Base-by-base conservation (phyloP, 345 rosid species). In the Lumnitzera racemosa region DNA sequence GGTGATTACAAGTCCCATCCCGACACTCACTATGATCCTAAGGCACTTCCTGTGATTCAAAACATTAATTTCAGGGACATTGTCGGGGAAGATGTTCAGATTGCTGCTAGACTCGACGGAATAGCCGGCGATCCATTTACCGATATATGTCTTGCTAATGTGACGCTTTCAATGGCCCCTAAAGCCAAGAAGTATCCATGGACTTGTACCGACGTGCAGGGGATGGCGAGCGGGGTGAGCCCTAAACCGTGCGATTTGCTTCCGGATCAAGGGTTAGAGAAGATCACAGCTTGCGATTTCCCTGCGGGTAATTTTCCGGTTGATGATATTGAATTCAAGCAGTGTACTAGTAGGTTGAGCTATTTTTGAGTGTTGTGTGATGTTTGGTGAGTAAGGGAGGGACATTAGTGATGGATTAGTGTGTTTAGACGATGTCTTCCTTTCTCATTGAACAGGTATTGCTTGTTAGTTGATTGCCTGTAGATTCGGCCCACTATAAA, bases 1-100 rank as follows among this genome's bases (percentile, higher is more conserved):
- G 72, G 72, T 12, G 66, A 68, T 48, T 68, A 68, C 51, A 62
- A 62, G 20, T 68, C 72, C 57, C 72, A 68, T 41, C 62, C 72
- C 4, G 72, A 68, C 29, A 51, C 3, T 13, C 52, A 57, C n/a
- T 68, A 68, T 46, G 72, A 68, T 20, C 72, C 72, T 6, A 61
- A 68, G 1, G 72, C 72, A 5, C 43, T 68, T 13, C 72, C 72
- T 11, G 62, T 49, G 36, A 68, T 68, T 47, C 56, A 55, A 51
- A 62, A 61, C 57, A 68, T 68, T 14, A 68, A 68, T 55, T 68
- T 55, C 46, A 61, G 72, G 24, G 66, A 68, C 61, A 57, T 56
- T 57, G 66, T 61, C 15, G 66, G 57, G 0, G 67, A 62, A 56
- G 57, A 68, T 51, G 72, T 68, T 15, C 36, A 53, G 51, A 27